Evolutionary conservation across 2,329 filamentous ascomycete species (phyloP).

Genomic region (Fonsecaea nubica): DNA sequence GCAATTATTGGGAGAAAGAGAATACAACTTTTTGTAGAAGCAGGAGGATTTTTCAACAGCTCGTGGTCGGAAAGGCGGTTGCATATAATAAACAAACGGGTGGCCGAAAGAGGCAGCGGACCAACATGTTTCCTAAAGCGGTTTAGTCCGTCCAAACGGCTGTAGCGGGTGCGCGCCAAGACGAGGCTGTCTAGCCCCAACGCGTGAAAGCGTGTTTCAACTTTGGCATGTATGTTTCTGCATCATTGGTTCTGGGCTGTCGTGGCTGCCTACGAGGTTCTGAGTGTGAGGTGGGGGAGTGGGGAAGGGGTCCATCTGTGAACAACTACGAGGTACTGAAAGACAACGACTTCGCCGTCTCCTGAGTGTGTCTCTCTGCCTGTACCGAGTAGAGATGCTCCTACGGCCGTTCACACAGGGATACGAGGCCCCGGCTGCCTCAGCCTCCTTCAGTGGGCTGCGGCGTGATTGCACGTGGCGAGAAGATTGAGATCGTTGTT

Average conservation of each 20-base stretch:
- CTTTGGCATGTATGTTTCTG: background rate
- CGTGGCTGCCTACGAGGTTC: background rate
- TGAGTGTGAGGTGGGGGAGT: too few relatives aligned
- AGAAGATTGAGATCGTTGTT: background rate
- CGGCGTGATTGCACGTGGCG: background rate
- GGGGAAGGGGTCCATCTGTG: slow-evolving; percentile 2
- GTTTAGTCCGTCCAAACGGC: slow-evolving; percentile 9
- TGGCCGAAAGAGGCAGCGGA: slow-evolving; percentile 15
- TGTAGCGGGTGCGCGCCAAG: background rate
- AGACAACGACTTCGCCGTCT: background rate
- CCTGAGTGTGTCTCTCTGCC: background rate
- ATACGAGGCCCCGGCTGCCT: background rate
- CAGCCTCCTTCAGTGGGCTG: background rate
- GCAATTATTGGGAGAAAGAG: background rate
- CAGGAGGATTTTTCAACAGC: background rate
- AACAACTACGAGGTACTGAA: background rate
- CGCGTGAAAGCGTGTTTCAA: slow-evolving; percentile 25
- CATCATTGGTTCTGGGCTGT: slow-evolving; percentile 4
- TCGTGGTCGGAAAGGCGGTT: slow-evolving; percentile 26
- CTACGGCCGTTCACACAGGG: background rate
- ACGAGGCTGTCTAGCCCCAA: slow-evolving; percentile 16
- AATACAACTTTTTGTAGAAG: background rate
- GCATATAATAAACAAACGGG: slow-evolving; percentile 29
- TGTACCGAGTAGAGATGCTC: background rate
- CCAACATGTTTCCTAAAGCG: slow-evolving; percentile 29